phyloP scores from a whole-genome alignment of 805 yeast species.

The Ogataea nonfermentans region DNA sequence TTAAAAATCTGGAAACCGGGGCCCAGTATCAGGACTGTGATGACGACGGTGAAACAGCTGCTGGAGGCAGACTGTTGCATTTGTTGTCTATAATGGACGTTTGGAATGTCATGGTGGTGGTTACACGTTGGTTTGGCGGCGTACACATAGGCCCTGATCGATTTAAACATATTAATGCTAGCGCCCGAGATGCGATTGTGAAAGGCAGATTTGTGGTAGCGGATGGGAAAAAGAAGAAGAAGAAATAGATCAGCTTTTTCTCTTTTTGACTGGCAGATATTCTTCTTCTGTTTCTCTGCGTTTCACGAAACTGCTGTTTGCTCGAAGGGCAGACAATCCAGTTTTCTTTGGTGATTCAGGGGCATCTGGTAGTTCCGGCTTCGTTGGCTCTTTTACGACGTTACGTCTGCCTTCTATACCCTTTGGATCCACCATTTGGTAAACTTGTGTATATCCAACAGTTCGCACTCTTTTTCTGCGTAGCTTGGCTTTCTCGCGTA shows the following conservation, averaged over 20 bases:
- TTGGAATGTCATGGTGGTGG: constrained; percentile 82
- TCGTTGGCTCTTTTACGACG: constrained; percentile 27
- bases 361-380: background rate
- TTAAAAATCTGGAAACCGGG: constrained; percentile 49
- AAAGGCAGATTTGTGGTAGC: constrained; percentile 52
- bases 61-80: constrained; percentile 85
- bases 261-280: constrained; percentile 16
- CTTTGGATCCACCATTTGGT: constrained; percentile 12
- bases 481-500: constrained; percentile 22
- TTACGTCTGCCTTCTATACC: constrained; percentile 2
- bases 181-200: constrained; percentile 80
- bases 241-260: constrained; percentile 24
- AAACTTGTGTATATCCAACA: constrained; percentile 32
- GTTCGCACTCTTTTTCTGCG: constrained; percentile 18
- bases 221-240: constrained; percentile 23
- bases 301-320: constrained; percentile 6
- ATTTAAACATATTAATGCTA: constrained; percentile 87
- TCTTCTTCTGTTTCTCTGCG: constrained; percentile 7
- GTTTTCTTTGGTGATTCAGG: background rate
- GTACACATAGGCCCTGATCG: constrained; percentile 88
- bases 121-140: constrained; percentile 93
- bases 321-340: constrained; percentile 10
- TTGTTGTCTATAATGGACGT: constrained; percentile 71
- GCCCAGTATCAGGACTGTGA: constrained; percentile 79
- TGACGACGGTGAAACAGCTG: constrained; percentile 97